A percentile compares a stretch with the other conserved stretches of the same genome.
These are phyloP conservation scores for Crataegus laevigata DNA, from an alignment of 306 rosid genomes.

Conservation along the genomic window DNA sequence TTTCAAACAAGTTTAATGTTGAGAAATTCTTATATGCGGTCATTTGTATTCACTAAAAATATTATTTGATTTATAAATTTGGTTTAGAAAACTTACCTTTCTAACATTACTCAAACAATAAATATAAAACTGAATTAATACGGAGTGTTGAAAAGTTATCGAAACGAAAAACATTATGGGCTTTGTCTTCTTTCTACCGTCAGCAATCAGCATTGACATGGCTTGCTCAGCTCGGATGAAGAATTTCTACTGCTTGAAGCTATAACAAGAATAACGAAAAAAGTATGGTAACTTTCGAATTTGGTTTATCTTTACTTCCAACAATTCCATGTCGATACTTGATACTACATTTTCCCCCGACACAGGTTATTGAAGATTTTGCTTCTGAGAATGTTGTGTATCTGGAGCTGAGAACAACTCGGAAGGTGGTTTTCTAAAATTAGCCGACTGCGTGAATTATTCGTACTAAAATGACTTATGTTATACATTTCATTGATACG, in stretches of 20 bases:
- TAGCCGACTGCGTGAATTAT: neutral
- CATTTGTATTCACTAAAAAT: too few species aligned
- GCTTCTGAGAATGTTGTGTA: conserved; percentile 87
- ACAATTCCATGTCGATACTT: conserved; percentile 7
- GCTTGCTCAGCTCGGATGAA: neutral
- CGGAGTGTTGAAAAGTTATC: too few species aligned
- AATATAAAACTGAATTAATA: too few species aligned
- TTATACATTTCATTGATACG: neutral
- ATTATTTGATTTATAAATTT: too few species aligned
- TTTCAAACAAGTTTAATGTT: too few species aligned
- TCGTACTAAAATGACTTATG: neutral
- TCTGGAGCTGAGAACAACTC: conserved; percentile 90
- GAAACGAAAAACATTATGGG: too few species aligned
- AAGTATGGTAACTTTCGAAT: conserved; percentile 42
- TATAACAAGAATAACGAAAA: conserved; percentile 63
- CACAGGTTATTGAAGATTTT: conserved; percentile 87
- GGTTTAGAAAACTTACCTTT: accelerated
- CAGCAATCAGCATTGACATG: too few species aligned
- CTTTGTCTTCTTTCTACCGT: too few species aligned
- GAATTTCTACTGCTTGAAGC: too few species aligned
- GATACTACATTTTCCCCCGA: neutral
- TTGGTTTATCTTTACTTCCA: conserved; percentile 2
- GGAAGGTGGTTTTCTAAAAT: conserved; percentile 50
- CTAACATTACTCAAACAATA: accelerated
- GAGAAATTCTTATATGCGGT: too few species aligned